These are phyloP conservation scores for Colletotrichum tamarilloi DNA, from an alignment of 2,329 filamentous ascomycete species.

Conservation along the genomic window DNA sequence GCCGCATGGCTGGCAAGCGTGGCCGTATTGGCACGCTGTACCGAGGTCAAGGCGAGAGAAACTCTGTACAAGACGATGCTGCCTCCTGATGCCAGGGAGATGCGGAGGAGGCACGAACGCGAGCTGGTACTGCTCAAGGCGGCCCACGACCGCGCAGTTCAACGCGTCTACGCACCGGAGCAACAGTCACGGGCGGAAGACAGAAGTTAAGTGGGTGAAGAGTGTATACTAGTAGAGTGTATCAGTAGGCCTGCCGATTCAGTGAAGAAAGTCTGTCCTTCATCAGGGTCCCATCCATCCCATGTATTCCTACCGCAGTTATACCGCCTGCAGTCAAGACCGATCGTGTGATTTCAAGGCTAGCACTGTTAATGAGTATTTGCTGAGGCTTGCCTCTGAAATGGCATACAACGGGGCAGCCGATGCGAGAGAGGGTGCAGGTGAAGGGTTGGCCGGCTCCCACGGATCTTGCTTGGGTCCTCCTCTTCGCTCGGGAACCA, in stretches of 20 bases:
- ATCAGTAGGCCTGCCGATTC: constrained; percentile 1
- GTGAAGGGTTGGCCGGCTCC: neutral
- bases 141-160: constrained; percentile 26
- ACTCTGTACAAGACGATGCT: constrained; percentile 23
- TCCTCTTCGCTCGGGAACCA: neutral
- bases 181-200: neutral
- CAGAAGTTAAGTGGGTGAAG: neutral
- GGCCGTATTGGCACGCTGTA: neutral
- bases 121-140: constrained; percentile 26
- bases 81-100: constrained; percentile 22
- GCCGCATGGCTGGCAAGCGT: neutral
- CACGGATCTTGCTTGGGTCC: neutral
- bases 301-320: no score
- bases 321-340: neutral
- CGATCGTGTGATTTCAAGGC: neutral
- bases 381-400: neutral
- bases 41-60: constrained; percentile 1
- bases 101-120: constrained; percentile 25
- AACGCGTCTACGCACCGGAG: constrained; percentile 18
- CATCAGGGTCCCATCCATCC: neutral
- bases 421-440: neutral
- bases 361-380: neutral
- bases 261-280: neutral
- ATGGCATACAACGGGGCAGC: neutral
- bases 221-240: constrained; percentile 10